These are phyloP conservation scores for Pichia sp. DNA, from an alignment of 1,139 yeast species.

Conservation along the genomic window DNA sequence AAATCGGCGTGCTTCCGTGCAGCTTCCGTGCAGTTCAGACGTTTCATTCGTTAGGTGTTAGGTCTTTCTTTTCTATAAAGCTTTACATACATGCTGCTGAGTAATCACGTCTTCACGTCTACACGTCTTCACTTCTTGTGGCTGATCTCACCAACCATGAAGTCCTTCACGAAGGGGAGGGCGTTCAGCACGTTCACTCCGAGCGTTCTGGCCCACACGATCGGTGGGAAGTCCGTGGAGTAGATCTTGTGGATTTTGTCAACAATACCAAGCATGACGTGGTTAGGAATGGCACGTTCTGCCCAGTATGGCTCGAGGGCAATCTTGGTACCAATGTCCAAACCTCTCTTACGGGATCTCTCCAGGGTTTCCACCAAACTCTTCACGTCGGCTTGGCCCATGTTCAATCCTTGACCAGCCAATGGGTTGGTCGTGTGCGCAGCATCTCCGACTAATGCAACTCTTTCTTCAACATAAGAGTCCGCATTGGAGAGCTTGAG, in stretches of 20 bases:
- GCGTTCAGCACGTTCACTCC: slow-evolving; percentile 73
- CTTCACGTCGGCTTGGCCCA: slow-evolving; percentile 96
- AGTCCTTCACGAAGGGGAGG: slow-evolving; percentile 59
- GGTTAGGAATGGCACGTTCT: slow-evolving; percentile 76
- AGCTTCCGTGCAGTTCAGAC: no score
- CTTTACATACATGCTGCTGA: no score
- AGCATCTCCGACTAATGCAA: slow-evolving; percentile 96
- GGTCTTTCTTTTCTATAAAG: no score
- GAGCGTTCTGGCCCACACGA: slow-evolving; percentile 70
- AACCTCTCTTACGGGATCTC: slow-evolving; percentile 68
- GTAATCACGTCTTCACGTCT: no score
- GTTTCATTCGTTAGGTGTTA: no score
- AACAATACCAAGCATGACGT: slow-evolving; percentile 78
- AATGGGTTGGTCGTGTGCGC: slow-evolving; percentile 98
- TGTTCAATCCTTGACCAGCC: slow-evolving; percentile 97
- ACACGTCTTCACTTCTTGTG: no score
- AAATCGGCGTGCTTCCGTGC: no score
- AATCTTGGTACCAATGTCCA: slow-evolving; percentile 83
- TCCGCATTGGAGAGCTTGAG: slow-evolving; percentile 89
- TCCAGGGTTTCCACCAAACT: slow-evolving; percentile 69
- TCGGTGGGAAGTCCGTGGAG: slow-evolving; percentile 68
- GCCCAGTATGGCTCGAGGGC: slow-evolving; percentile 87
- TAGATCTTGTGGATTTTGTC: slow-evolving; percentile 91
- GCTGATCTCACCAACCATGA: slow-evolving; percentile 50
- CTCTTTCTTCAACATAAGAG: slow-evolving; percentile 75